Base-by-base conservation (phyloP, 768 basidiomycete genomes). In the Lyophyllum decastes region DNA sequence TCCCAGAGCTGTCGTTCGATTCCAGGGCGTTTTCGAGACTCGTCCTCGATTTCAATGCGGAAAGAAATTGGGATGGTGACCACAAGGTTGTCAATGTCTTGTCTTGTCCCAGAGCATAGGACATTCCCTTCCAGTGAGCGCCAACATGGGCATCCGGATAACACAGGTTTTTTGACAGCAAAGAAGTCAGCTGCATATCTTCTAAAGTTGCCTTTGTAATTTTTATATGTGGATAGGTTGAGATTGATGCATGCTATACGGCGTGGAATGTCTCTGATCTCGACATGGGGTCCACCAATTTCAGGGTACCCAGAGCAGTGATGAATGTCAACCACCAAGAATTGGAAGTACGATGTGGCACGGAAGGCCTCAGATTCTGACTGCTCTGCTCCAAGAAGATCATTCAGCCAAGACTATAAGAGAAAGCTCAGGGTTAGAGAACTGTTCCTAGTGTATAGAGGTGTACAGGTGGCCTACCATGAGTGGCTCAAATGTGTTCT, bases 371-470 rank as follows among this genome's bases (percentile, higher is more conserved):
- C 14, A n/a, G 16, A 12, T 2, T 16, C 30, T 21, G 44, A 52
- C 8, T 21, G 10, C n/a, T 51, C 56, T 16, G 52, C 24, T 6
- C n/a, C 33, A 25, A 57, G 45, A 8, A 57, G 35, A 27, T 57
- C 50, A 47, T 51, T 57, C 9, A 57, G 8, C 55, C 55, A 57
- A 14, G 55, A 57, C 55, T 57, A 27, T 4, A 21, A 6, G 6
- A 33, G 2, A 26, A 33, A 33, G 22, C 2, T 14, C 19, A 33
- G 16, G 7, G 21, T 33, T 4, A 10, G 8, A 2, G 33, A 7
- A 40, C 4, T 8, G 17, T n/a, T 14, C 17, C 38, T 4, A 40
- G 10, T n/a, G 17, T n/a, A 16, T n/a, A n/a, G n/a, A n/a, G n/a
- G n/a, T n/a, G n/a, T n/a, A 40, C 4, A 40, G 17, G 17, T 14